Evolutionary conservation across 257 asterid species (phyloP), one percentile per base, ranked within the genome.

Genomic region (Petrea volubilis): DNA sequence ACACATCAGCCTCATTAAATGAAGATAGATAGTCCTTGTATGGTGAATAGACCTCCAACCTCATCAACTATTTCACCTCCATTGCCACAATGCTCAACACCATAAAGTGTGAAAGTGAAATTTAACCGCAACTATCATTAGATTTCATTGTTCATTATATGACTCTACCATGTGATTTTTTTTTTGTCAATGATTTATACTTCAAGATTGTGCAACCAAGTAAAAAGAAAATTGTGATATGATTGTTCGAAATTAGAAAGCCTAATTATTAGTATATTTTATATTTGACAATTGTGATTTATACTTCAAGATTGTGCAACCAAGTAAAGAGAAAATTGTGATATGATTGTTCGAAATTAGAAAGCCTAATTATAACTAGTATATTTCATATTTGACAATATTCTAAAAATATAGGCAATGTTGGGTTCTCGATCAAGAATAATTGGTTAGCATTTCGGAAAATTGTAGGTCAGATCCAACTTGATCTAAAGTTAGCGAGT

Each of bases 31-130:
- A 24, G 20, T 13, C 68, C 15, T 49, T 3, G 5, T 8, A 40
- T 18, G 28, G 46, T 20, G 31, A 57, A 34, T 60, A 14, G 76
- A 71, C 62, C 7, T 60, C 67, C 67, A 28, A 43, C 20, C 33
- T 11, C 6, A 70, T 57, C 46, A 21, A 38, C 36, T 8, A n/a
- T n/a, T 44, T 49, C 17, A 28, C 52, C 34, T 40, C 68, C 36
- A 61, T 38, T 2, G 31, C 4, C 29, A 60, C 49, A 60, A n/a
- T 29, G 14, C 15, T 29, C 13, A 59, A 59, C 41, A 60, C 11
- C 67, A 1, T 20, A 41, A 62, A 62, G 31, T 15, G 49, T 55
- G 67, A 70, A 41, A 57, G 46, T 5, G 29, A 44, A 70, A 18
- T 69, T 47, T 59, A 61, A 70, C 67, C 52, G 25, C 47, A 70